Evolutionary conservation across 257 asterid genomes (phyloP).

Genomic region (Vinca minor): DNA sequence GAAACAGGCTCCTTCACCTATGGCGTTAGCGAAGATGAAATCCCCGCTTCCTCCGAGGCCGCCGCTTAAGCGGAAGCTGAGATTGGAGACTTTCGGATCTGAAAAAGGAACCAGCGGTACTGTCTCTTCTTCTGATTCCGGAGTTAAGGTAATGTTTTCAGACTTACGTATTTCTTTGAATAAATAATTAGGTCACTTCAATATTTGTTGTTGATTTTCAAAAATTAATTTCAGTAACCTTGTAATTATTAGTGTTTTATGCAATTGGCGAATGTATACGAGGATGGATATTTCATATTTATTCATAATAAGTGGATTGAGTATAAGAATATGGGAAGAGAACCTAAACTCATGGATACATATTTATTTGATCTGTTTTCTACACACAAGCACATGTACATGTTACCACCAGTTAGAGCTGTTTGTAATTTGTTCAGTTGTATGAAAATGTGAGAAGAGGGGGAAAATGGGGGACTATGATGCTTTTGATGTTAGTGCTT

Average conservation of each 20-base stretch:
- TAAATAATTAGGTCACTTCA: neutral
- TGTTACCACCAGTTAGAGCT: neutral
- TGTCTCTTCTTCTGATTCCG: conserved; percentile 48
- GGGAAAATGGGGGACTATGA: too few species aligned
- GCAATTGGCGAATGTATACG: neutral
- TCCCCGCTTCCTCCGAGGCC: conserved; percentile 92
- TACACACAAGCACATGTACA: neutral
- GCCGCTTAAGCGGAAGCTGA: conserved; percentile 79
- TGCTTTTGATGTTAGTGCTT: neutral
- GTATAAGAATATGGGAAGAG: neutral
- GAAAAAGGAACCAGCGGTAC: conserved; percentile 29
- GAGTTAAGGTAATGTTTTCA: conserved; percentile 52
- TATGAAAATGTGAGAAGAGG: neutral
- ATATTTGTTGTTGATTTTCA: neutral
- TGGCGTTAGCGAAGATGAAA: conserved; percentile 35
- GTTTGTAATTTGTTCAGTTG: neutral
- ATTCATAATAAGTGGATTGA: neutral
- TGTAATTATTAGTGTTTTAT: neutral
- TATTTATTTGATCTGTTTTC: neutral
- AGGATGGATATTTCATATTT: neutral
- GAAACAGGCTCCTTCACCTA: conserved; percentile 12
- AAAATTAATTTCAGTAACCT: neutral
- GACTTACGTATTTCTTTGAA: neutral
- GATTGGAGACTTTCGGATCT: conserved; percentile 41
- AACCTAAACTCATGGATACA: neutral